Base-by-base conservation (phyloP, 1,139 yeast genomes). In the Citeromyces hawaiiensis region DNA sequence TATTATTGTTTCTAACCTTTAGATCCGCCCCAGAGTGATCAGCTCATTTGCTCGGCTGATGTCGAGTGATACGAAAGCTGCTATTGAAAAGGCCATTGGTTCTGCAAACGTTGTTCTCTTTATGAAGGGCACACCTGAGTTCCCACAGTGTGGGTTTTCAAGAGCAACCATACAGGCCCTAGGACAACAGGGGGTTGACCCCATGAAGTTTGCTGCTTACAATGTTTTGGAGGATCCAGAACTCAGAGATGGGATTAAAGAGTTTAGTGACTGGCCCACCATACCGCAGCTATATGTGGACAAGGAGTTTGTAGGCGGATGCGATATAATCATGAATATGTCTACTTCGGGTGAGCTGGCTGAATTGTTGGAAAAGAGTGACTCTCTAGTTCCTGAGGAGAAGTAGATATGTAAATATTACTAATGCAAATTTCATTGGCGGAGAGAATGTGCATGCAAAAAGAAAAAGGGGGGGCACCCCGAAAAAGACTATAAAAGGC, bases 121-220 rank as follows among this genome's bases (percentile, higher is more conserved):
- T 64, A 85, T 85, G 95, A 85, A 85, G 56, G 95, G 95, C 9
- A 93, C 98, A 1, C 99, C 99, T 1, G 96, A 88, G 54, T 86
- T 83, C 43, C 99, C 99, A 25, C 94, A 87, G 53, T 93, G 99
- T 67, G 98, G 99, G 1, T 93, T 93, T 55, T 87, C 96, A 5
- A 75, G 96, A 54, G 94, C 95, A 40, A 85, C 96, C 14, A 88
- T 93, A 49, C 93, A 86, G 56, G 73, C 87, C 38, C 70, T 93
- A 46, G 97, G 98, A 15, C 93, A 87, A 57, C 94, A 88, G 57
- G 98, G 98, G 42, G 97, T 93, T 27, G 96, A 93, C 59, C 98
- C 98, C 4, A 72, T 66, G 37, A 88, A 91, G 60, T 88, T 93
- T 61, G 96, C 97, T 37, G 98, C 98, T 31, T 93, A 83, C 63